Base-by-base conservation (phyloP, 768 basidiomycete species). In the Collybia sp. region DNA sequence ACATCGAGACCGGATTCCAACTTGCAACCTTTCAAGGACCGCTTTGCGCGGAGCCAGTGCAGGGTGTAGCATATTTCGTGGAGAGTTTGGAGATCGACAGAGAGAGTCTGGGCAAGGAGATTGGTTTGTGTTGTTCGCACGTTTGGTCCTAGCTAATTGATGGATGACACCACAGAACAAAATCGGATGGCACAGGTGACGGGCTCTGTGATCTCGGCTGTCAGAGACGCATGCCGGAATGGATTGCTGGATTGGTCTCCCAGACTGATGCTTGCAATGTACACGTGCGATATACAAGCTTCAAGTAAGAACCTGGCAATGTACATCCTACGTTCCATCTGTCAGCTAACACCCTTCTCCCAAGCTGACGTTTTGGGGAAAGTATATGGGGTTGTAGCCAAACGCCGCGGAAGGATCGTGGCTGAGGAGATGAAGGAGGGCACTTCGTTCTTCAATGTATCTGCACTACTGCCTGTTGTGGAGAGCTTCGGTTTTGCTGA, bases 351-450 rank as follows among this genome's bases (percentile, higher is more conserved):
- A 50, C 30, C 46, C 20, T 44, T 6, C 34, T 11, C n/a, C 37
- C 35, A 42, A 94, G 94, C 92, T 59, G 96, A 99, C 51, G 96
- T 98, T 0, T 76, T 99, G 42, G 96, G 96, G 2, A 98, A 95
- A 62, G 93, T 98, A 1, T 98, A 98, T 56, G 94, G 83, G 8
- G 96, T 98, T 15, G 89, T 98, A 3, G 85, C 95, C 0, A 83
- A 85, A 62, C 82, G 95, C 52, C 81, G 92, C 42, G 96, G 96
- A 2, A 76, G 88, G 40, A 95, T 99, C 49, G 79, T 97, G 3
- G 88, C 93, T 12, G 96, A 98, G 59, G 96, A 98, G 63, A 95
- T 98, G 93, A 97, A 93, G 61, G 94, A 98, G 61, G 93, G 96
- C 0, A 96, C 93, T 0, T 77, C 87, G 1, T 94, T 96, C 68